Evolutionary conservation across 2,329 filamentous ascomycete species (phyloP).

Genomic region (Claviceps lovelessii): DNA sequence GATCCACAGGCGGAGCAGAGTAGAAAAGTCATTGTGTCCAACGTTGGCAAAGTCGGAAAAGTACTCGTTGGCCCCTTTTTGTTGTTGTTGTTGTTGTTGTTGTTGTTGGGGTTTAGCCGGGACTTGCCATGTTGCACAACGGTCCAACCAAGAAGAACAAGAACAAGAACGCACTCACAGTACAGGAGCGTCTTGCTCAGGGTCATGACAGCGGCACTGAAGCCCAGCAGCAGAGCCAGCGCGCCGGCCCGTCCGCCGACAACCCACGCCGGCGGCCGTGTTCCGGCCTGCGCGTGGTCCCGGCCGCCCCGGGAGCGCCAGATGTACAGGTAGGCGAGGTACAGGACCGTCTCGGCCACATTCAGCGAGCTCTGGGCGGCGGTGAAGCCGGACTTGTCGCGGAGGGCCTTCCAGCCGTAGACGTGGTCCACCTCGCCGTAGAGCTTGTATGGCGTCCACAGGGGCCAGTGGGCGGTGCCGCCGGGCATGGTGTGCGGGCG

Average conservation of each 20-base stretch:
- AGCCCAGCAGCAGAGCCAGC: slow-evolving; percentile 32
- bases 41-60: slow-evolving; percentile 42
- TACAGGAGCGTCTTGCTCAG: slow-evolving; percentile 48
- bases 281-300: background rate
- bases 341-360: slow-evolving; percentile 50
- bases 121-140: background rate
- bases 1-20: slow-evolving; percentile 39
- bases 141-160: background rate
- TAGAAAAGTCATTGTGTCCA: slow-evolving; percentile 34
- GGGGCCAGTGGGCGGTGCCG: slow-evolving; percentile 53
- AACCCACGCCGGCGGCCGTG: slow-evolving; percentile 7
- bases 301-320: slow-evolving; percentile 15
- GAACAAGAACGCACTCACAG: slow-evolving; percentile 28
- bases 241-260: slow-evolving; percentile 24
- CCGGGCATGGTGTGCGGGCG: slow-evolving; percentile 74
- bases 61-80: slow-evolving; percentile 40
- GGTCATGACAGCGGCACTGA: slow-evolving; percentile 44
- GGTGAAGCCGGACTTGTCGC: slow-evolving; percentile 59
- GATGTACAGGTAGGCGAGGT: slow-evolving; percentile 38
- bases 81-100: too few relatives aligned
- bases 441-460: slow-evolving; percentile 66
- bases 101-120: too few relatives aligned
- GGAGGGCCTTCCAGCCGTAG: slow-evolving; percentile 63
- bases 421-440: slow-evolving; percentile 70
- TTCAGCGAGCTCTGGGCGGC: slow-evolving; percentile 60